A percentile compares a stretch with the other conserved stretches of the same genome.
phyloP scores from a whole-genome alignment of 2,329 filamentous ascomycete genomes.

The Phyllosticta citrichinensis region DNA sequence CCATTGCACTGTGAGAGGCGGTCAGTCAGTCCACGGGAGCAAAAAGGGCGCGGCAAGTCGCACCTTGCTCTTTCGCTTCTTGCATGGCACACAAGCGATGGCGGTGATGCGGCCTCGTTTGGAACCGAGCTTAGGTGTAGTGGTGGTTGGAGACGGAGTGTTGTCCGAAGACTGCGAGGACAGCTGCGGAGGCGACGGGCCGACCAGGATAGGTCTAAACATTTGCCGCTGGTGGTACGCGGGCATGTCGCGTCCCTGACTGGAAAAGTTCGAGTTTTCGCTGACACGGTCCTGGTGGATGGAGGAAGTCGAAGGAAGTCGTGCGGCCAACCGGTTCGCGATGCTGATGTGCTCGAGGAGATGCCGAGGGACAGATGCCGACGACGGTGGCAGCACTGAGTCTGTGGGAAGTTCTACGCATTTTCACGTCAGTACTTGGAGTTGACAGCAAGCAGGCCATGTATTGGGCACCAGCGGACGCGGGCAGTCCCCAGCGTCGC shows the following conservation, averaged over 20 bases:
- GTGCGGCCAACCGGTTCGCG: background rate
- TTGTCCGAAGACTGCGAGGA: conserved; percentile 10
- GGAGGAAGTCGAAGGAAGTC: conserved; percentile 1
- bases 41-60: background rate
- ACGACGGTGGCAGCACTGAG: background rate
- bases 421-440: conserved; percentile 7
- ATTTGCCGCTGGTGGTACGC: conserved; percentile 9
- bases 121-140: conserved; percentile 7
- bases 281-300: background rate
- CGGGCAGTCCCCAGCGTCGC: conserved; percentile 9
- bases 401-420: conserved; percentile 7
- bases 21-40: conserved; percentile 10
- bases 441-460: conserved; percentile 6
- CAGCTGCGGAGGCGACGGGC: conserved; percentile 8
- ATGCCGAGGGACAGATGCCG: background rate
- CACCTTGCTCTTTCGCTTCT: conserved; percentile 31
- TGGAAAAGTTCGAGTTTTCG: background rate
- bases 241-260: conserved; percentile 6
- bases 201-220: conserved; percentile 11
- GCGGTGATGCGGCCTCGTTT: conserved; percentile 21
- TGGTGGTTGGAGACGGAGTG: conserved; percentile 9
- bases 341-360: background rate
- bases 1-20: conserved; percentile 23
- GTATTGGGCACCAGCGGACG: conserved; percentile 9
- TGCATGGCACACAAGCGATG: conserved; percentile 30